These are phyloP conservation scores for Berberis vulgaris DNA, from an alignment of 164 flowering plant genomes.

Conservation along the genomic window DNA sequence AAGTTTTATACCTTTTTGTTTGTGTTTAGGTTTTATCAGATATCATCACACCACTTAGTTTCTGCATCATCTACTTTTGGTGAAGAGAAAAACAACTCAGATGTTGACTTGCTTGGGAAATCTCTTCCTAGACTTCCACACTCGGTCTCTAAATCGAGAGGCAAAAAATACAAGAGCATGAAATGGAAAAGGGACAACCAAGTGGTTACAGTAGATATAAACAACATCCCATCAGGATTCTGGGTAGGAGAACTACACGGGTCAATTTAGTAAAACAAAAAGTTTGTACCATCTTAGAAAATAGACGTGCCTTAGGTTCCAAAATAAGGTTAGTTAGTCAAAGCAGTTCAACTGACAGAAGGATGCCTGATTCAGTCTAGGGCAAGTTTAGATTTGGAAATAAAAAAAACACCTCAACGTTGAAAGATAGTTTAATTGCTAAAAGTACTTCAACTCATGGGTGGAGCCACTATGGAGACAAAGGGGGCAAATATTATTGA, in stretches of 20 bases:
- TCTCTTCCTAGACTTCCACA: constrained; percentile 51
- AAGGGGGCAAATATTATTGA: no score
- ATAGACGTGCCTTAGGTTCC: constrained; percentile 13
- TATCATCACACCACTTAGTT: constrained; percentile 36
- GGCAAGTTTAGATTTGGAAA: constrained; percentile 1
- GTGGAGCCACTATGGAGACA: neutral
- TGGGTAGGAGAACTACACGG: constrained; percentile 17
- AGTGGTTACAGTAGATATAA: constrained; percentile 11
- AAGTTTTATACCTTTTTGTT: neutral
- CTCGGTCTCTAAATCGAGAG: constrained; percentile 70
- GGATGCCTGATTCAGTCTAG: constrained; percentile 5
- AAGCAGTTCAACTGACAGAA: constrained; percentile 10
- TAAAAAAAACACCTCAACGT: constrained; percentile 1
- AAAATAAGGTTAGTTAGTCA: constrained; percentile 13
- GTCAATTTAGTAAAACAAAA: constrained; percentile 16
- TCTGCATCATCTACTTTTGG: constrained; percentile 24
- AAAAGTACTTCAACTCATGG: constrained; percentile 6
- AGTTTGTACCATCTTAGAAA: constrained; percentile 11
- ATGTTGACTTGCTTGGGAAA: constrained; percentile 17
- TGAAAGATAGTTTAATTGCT: neutral
- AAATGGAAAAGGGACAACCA: constrained; percentile 21
- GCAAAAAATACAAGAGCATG: constrained; percentile 41
- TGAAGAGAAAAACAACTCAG: constrained; percentile 17
- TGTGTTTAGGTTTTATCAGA: constrained; percentile 54
- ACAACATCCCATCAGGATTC: constrained; percentile 27